Percentiles rank a stretch among this genome's conserved stretches.
phyloP scores from a whole-genome alignment of 1,284 basidiomycete genomes.

The Bondarzewia mesenterica region DNA sequence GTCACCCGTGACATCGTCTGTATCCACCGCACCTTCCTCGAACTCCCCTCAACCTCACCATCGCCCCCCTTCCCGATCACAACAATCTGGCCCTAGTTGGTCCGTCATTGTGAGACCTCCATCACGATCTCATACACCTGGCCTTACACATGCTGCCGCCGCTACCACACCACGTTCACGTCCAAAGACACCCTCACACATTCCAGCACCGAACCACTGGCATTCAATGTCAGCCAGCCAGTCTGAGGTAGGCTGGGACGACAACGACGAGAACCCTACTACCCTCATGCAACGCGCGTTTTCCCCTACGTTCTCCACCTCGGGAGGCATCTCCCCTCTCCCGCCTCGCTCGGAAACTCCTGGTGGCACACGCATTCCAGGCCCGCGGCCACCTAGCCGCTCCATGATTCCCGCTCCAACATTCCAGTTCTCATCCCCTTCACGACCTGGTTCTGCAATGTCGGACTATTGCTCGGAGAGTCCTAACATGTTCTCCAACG shows the following conservation, averaged over 20 bases:
- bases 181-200: conserved; percentile 69
- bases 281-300: conserved; percentile 50
- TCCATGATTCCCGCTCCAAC: conserved; percentile 76
- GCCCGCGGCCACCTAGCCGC: conserved; percentile 69
- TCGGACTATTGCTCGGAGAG: conserved; percentile 57
- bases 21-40: conserved; percentile 62
- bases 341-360: conserved; percentile 31
- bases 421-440: conserved; percentile 60
- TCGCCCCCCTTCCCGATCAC: conserved; percentile 19
- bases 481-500: conserved; percentile 23
- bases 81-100: background rate
- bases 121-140: conserved; percentile 28
- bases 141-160: conserved; percentile 13
- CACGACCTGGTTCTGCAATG: conserved; percentile 63
- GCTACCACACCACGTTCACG: conserved; percentile 41
- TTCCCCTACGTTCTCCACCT: conserved; percentile 47
- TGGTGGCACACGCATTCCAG: conserved; percentile 31
- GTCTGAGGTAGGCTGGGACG: conserved; percentile 40
- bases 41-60: conserved; percentile 25
- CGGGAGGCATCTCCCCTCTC: conserved; percentile 20
- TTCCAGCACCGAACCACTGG: conserved; percentile 49
- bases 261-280: conserved; percentile 31
- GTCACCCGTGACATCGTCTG: conserved; percentile 68
- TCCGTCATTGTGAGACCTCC: conserved; percentile 19
- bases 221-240: conserved; percentile 38